Percentiles rank a stretch among this genome's conserved stretches.
Conservation (phyloP, 768 basidiomycete genomes). For the Agaricus blazei region DNA sequence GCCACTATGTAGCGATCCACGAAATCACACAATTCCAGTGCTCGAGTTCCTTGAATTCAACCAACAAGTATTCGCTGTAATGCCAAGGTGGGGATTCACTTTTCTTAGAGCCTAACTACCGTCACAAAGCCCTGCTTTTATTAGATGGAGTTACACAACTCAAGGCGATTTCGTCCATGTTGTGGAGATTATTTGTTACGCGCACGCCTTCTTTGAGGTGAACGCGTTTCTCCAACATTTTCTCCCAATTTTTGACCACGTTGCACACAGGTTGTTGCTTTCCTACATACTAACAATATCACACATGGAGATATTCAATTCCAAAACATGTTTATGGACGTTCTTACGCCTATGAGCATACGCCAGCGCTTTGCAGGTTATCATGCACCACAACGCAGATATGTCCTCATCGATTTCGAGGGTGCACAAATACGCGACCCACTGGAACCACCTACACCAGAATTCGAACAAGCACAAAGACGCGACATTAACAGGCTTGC, state of each 20-base stretch:
- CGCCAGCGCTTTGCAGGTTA: not conserved
- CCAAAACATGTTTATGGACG: not conserved
- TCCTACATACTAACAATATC: not conserved
- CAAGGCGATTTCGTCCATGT: not conserved
- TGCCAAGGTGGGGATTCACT: not conserved
- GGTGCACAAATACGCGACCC: not conserved
- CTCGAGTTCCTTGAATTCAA: not conserved
- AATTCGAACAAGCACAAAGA: not conserved
- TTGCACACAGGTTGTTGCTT: not conserved
- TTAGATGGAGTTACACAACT: not conserved
- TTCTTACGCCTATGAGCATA: not conserved
- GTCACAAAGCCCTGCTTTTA: not conserved
- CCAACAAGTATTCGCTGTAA: not conserved
- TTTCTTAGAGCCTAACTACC: too few species aligned
- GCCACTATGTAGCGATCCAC: not conserved
- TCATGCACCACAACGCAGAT: not conserved
- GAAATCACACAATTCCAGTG: not conserved
- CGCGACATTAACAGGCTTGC: too few species aligned
- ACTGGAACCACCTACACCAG: not conserved
- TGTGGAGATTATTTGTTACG: not conserved
- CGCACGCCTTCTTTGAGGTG: not conserved
- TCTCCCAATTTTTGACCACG: too few species aligned
- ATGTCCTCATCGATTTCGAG: not conserved
- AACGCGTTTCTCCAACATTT: not conserved
- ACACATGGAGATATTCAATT: not conserved